These are phyloP conservation scores for Solanum virginianum DNA, from an alignment of 257 asterid genomes.

Conservation along the genomic window DNA sequence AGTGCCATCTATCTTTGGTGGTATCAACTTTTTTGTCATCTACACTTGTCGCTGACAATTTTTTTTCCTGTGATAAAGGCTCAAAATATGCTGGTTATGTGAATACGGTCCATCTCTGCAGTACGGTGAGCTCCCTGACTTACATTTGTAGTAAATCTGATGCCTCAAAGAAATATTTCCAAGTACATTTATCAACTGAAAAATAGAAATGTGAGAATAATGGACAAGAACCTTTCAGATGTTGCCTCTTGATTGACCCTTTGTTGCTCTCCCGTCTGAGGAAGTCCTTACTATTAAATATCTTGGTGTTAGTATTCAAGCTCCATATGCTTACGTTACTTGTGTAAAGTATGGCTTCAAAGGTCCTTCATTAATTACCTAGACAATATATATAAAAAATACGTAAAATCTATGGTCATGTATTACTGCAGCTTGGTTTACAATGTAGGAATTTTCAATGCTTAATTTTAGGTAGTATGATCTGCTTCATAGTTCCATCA, in stretches of 20 bases:
- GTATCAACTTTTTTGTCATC: background rate
- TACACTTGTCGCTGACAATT: background rate
- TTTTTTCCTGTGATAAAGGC: conserved; percentile 34
- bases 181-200: background rate
- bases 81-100: conserved; percentile 91
- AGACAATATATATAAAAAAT: background rate
- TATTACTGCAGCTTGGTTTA: background rate
- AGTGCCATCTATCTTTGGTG: background rate
- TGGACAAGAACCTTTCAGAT: background rate
- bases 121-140: conserved; percentile 53
- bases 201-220: background rate
- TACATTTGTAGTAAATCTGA: background rate
- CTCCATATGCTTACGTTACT: background rate
- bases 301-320: background rate
- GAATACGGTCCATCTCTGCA: conserved; percentile 73
- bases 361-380: background rate
- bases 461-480: background rate
- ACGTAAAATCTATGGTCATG: background rate
- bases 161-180: background rate
- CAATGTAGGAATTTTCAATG: background rate
- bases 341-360: background rate
- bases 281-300: background rate
- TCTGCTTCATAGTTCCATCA: background rate
- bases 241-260: background rate
- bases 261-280: background rate